phyloP scores from a whole-genome alignment of 129 eudicot species.

The Scalesia atractyloides region DNA sequence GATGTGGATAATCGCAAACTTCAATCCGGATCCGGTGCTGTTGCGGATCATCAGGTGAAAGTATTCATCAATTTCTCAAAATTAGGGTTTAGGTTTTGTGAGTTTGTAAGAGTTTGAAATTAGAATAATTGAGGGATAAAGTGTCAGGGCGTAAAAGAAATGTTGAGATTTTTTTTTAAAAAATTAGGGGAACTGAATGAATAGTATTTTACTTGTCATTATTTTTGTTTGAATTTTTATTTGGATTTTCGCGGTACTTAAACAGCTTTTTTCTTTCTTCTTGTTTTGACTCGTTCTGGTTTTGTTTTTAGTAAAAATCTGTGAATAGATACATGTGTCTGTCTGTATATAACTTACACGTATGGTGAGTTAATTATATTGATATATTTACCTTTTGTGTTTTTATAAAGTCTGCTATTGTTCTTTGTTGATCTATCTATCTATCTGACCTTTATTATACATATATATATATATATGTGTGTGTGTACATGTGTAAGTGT shows the following conservation, averaged over 20 bases:
- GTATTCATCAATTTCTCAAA: constrained; percentile 8
- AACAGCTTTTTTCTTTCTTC: constrained; percentile 18
- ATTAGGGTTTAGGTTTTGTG: constrained; percentile 32
- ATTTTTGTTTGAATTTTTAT: constrained; percentile 28
- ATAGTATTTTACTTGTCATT: constrained; percentile 18
- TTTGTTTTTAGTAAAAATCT: constrained; percentile 33
- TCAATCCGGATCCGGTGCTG: constrained; percentile 47
- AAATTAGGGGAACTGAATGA: constrained; percentile 7
- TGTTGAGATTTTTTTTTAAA: neutral
- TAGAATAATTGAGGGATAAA: constrained; percentile 31
- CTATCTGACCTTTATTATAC: constrained; percentile 22
- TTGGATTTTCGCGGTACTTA: constrained; percentile 34
- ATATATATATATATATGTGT: neutral
- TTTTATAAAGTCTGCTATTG: constrained; percentile 11
- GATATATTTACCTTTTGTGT: constrained; percentile 20
- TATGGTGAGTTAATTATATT: constrained; percentile 5
- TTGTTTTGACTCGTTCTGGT: neutral
- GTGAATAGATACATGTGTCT: constrained; percentile 10
- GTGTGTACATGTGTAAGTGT: neutral
- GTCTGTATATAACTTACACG: neutral
- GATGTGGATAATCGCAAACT: constrained; percentile 47
- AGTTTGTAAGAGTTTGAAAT: constrained; percentile 20
- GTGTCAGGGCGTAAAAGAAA: neutral
- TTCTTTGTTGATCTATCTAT: constrained; percentile 14
- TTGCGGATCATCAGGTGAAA: constrained; percentile 42